A percentile compares a stretch with the other conserved stretches of the same genome.
Evolutionary conservation across 371 early-diverging fungal species (phyloP).

Genomic region (Lichtheimia ornata): DNA sequence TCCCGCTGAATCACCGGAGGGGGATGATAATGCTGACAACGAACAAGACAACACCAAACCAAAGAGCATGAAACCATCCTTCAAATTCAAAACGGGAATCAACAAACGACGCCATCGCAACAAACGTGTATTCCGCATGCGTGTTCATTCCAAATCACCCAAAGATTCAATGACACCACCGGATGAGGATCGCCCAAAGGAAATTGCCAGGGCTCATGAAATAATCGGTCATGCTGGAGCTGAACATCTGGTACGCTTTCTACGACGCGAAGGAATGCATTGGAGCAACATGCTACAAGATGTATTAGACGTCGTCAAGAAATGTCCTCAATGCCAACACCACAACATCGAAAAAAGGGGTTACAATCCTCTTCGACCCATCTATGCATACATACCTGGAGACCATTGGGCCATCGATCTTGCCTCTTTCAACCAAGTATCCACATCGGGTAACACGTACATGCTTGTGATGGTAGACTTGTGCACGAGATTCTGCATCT

Average conservation of each 20-base stretch:
- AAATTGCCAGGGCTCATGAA: conserved; percentile 14
- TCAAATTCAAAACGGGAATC: not conserved
- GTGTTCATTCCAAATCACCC: conserved; percentile 1
- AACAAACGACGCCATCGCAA: too few species aligned
- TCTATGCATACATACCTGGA: conserved; percentile 13
- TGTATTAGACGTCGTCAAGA: conserved; percentile 6
- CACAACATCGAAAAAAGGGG: conserved; percentile 15
- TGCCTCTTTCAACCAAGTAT: not conserved
- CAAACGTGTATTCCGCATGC: not conserved
- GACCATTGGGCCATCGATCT: conserved; percentile 18
- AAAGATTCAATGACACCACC: not conserved
- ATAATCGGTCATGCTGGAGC: conserved; percentile 19
- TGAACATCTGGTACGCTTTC: conserved; percentile 10
- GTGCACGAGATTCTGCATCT: not conserved
- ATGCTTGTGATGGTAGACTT: not conserved
- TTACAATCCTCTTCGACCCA: conserved; percentile 16
- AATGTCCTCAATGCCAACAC: conserved; percentile 13
- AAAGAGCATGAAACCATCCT: not conserved
- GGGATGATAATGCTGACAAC: not conserved
- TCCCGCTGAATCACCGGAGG: conserved; percentile 14
- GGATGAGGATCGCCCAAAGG: not conserved
- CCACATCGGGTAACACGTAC: not conserved
- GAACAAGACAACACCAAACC: not conserved
- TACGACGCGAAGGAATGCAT: conserved; percentile 3
- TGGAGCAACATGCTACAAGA: conserved; percentile 20